A percentile compares a stretch with the other conserved stretches of the same genome.
phyloP scores from a whole-genome alignment of 495 filamentous ascomycete genomes.

The Tuber melanosporum region DNA sequence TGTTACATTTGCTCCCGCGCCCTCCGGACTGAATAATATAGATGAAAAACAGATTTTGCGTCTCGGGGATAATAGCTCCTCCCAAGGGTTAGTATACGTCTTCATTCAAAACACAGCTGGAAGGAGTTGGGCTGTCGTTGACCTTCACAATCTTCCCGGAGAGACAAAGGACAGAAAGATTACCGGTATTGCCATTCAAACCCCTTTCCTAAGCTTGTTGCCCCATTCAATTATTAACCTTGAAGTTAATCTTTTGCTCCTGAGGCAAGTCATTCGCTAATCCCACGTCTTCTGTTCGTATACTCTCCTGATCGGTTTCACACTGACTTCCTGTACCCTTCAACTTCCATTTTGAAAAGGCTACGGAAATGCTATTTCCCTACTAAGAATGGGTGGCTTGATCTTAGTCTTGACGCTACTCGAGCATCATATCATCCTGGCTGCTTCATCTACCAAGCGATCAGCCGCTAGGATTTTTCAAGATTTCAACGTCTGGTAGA shows the following conservation, averaged over 20 bases:
- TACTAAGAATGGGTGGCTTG: not conserved
- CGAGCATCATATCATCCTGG: not conserved
- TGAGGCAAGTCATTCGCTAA: not conserved
- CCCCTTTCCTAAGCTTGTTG: not conserved
- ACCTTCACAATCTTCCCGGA: not conserved
- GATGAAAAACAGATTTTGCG: not conserved
- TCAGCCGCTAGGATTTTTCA: not conserved
- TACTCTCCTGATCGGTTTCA: not conserved
- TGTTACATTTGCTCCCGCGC: not conserved
- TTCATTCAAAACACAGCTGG: not conserved
- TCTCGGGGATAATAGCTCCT: not conserved
- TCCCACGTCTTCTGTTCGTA: not conserved
- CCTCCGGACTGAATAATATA: not conserved
- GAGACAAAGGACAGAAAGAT: not conserved
- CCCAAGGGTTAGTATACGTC: not conserved
- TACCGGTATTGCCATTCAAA: not conserved
- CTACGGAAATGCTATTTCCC: not conserved
- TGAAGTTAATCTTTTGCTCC: not conserved
- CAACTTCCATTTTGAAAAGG: not conserved
- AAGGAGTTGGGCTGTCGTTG: not conserved
- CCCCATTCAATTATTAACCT: not conserved
- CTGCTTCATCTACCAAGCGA: not conserved
- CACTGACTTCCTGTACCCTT: not conserved
- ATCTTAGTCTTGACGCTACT: not conserved
- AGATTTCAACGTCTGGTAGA: not conserved